These are phyloP conservation scores for Fusarium poae DNA, from an alignment of 2,329 filamentous ascomycete species.

Conservation along the genomic window DNA sequence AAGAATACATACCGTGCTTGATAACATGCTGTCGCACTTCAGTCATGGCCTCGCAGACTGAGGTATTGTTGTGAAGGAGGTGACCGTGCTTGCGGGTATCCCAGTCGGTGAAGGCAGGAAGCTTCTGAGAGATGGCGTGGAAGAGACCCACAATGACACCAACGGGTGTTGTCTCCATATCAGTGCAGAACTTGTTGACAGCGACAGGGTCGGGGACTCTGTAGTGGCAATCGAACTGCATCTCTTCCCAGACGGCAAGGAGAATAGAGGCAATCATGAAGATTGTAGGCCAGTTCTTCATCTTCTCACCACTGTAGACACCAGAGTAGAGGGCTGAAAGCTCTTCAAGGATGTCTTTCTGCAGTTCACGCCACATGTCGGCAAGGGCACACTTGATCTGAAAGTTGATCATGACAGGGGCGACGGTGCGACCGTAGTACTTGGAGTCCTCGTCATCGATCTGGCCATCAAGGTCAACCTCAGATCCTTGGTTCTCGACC, in stretches of 20 bases:
- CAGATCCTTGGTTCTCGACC: conserved; percentile 88
- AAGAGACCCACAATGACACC: conserved; percentile 97
- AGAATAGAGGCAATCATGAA: conserved; percentile 97
- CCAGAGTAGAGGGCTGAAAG: conserved; percentile 94
- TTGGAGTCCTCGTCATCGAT: conserved; percentile 89
- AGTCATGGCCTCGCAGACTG: conserved; percentile 95
- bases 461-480: conserved; percentile 81
- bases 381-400: conserved; percentile 98
- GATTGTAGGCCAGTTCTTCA: conserved; percentile 99
- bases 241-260: conserved; percentile 96
- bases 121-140: conserved; percentile 97
- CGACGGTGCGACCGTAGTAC: conserved; percentile 89
- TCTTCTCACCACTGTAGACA: conserved; percentile 95
- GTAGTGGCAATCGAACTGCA: conserved; percentile 99
- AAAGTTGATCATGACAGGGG: conserved; percentile 99
- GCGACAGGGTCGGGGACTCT: conserved; percentile 85
- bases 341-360: conserved; percentile 96
- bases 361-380: conserved; percentile 97
- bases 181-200: conserved; percentile 93
- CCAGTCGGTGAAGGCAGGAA: conserved; percentile 94
- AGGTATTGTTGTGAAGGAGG: conserved; percentile 88
- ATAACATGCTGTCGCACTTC: conserved; percentile 93
- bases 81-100: conserved; percentile 92
- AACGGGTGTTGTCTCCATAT: conserved; percentile 97
- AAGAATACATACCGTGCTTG: conserved; percentile 85